Conservation (phyloP, 2,329 filamentous ascomycete genomes). For the Epichloe brachyelytri region DNA sequence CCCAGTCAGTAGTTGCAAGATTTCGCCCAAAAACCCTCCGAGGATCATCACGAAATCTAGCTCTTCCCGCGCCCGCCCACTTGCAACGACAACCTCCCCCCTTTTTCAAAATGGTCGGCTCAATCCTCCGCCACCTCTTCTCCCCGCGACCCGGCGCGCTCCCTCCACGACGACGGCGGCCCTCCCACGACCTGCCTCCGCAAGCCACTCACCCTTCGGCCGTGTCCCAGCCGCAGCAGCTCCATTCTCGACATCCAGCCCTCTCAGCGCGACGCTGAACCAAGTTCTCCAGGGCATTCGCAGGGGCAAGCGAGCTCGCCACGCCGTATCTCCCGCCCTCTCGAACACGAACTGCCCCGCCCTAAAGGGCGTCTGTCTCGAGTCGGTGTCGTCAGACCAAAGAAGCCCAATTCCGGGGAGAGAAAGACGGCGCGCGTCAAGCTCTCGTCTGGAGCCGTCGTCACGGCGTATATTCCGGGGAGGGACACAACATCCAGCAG, state of each 20-base stretch:
- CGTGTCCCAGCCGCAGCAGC: slow-evolving; percentile 14
- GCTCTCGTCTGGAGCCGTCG: slow-evolving; percentile 71
- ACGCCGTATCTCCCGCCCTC: slow-evolving; percentile 79
- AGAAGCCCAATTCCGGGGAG: slow-evolving; percentile 98
- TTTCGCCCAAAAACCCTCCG: neutral
- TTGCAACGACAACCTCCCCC: too few species aligned
- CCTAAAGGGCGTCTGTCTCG: slow-evolving; percentile 95
- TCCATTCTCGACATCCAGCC: slow-evolving; percentile 45
- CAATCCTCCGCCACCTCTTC: slow-evolving; percentile 23
- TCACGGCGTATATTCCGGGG: slow-evolving; percentile 91
- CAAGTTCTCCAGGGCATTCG: slow-evolving; percentile 69
- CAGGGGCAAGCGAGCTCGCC: slow-evolving; percentile 64
- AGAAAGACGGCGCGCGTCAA: slow-evolving; percentile 88
- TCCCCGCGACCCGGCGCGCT: slow-evolving; percentile 17
- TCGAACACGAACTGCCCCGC: slow-evolving; percentile 54
- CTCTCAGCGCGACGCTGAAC: slow-evolving; percentile 52
- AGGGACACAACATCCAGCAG: slow-evolving; percentile 98
- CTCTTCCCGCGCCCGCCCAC: too few species aligned
- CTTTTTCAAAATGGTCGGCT: slow-evolving; percentile 17
- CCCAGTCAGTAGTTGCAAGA: neutral
- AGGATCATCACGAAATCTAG: too few species aligned
- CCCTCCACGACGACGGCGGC: slow-evolving; percentile 2
- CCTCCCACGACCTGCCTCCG: slow-evolving; percentile 6
- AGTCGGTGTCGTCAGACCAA: slow-evolving; percentile 85
- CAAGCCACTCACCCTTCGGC: neutral